phyloP scores from a whole-genome alignment of 306 rosid species.

The Macrotyloma uniflorum region DNA sequence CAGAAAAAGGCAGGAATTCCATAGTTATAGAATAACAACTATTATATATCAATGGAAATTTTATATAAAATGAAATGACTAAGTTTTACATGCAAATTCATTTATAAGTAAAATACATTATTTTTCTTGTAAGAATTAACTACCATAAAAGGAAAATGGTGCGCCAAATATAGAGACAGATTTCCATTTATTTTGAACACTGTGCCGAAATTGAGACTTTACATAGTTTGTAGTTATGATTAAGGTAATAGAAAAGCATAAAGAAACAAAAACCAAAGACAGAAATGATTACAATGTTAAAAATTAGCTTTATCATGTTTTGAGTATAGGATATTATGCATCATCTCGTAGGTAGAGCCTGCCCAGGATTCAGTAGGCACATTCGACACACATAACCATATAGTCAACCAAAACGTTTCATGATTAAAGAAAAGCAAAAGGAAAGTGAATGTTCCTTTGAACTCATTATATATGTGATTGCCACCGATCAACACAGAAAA shows the following conservation, averaged over 20 bases:
- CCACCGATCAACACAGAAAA: slow-evolving; percentile 14
- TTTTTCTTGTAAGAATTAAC: neutral
- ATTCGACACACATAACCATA: slow-evolving; percentile 25
- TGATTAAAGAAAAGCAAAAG: slow-evolving; percentile 43
- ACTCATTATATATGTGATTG: slow-evolving; percentile 20
- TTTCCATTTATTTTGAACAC: slow-evolving; percentile 20
- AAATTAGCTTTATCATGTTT: slow-evolving; percentile 41
- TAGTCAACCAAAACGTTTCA: slow-evolving; percentile 52
- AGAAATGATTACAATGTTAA: slow-evolving; percentile 48
- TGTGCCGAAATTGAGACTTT: slow-evolving; percentile 47
- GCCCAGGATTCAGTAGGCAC: slow-evolving; percentile 48
- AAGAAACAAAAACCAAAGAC: neutral
- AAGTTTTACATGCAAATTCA: no score
- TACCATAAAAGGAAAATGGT: neutral
- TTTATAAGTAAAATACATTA: no score
- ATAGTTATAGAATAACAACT: no score
- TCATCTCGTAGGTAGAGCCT: slow-evolving; percentile 47
- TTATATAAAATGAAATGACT: no score
- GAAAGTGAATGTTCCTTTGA: slow-evolving; percentile 22
- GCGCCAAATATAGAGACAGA: slow-evolving; percentile 11
- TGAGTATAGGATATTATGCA: neutral
- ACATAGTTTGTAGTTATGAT: slow-evolving; percentile 27
- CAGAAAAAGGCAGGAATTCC: no score
- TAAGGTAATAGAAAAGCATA: slow-evolving; percentile 27
- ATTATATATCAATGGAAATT: no score